A percentile compares a stretch with the other conserved stretches of the same genome.
Conservation (phyloP, 371 early-diverging fungal species). For the Rhizomucor pusillus region DNA sequence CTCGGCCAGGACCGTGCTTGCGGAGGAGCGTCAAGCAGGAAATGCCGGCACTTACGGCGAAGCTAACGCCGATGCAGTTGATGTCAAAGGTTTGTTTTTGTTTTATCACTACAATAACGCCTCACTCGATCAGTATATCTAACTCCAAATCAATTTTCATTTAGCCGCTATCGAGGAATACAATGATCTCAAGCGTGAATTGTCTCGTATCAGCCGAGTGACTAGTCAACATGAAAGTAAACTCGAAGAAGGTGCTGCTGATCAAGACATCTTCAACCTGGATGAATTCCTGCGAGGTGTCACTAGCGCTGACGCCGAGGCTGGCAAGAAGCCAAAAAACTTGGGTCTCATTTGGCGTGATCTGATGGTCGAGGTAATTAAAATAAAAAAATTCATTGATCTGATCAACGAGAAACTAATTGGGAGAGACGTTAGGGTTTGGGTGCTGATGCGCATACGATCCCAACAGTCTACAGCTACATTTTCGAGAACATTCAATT, state of each 20-base stretch:
- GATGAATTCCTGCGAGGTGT: slow-evolving; percentile 13
- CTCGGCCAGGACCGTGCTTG: too few species aligned
- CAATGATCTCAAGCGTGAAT: slow-evolving; percentile 26
- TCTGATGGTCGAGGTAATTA: slow-evolving; percentile 28
- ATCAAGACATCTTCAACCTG: slow-evolving; percentile 13
- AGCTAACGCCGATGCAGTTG: slow-evolving; percentile 15
- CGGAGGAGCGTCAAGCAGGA: background rate
- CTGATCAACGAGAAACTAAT: too few species aligned
- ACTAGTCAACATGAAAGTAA: slow-evolving; percentile 3
- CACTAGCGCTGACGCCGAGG: background rate
- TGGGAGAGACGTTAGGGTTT: too few species aligned
- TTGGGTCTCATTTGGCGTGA: slow-evolving; percentile 35
- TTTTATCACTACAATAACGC: too few species aligned
- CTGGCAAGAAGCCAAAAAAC: slow-evolving; percentile 21
- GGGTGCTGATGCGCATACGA: slow-evolving; percentile 38
- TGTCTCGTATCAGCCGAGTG: slow-evolving; percentile 27
- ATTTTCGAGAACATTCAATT: slow-evolving; percentile 11
- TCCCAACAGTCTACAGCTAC: slow-evolving; percentile 25
- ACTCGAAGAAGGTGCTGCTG: slow-evolving; percentile 14
- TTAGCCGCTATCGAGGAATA: slow-evolving; percentile 41
- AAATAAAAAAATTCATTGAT: too few species aligned
- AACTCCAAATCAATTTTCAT: slow-evolving; percentile 2
- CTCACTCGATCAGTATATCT: background rate
- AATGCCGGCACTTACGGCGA: slow-evolving; percentile 8
- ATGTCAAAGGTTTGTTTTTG: slow-evolving; percentile 10